A percentile compares a stretch with the other conserved stretches of the same genome.
Evolutionary conservation across 805 yeast species (phyloP).

Genomic region (Zygoascus tannicola): DNA sequence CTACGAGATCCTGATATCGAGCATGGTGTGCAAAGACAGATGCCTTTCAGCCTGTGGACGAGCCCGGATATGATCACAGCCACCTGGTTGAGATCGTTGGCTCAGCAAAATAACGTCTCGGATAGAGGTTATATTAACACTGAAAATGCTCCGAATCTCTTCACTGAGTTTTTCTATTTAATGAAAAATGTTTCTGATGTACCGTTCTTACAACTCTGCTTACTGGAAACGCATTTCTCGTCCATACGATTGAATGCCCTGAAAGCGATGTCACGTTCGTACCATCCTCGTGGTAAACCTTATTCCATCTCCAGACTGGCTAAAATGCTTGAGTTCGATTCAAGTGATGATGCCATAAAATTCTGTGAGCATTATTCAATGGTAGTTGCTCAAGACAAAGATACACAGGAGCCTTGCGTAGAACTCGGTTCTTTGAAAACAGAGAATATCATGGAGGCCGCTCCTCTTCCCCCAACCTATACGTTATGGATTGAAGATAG

Average conservation of each 20-base stretch:
- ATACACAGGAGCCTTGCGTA: conserved; percentile 29
- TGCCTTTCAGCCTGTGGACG: conserved; percentile 50
- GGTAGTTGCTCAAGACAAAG: conserved; percentile 26
- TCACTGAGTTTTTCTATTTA: conserved; percentile 53
- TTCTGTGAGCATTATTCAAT: conserved; percentile 62
- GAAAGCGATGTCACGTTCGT: conserved; percentile 52
- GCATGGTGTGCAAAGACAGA: conserved; percentile 49
- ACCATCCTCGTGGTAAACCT: conserved; percentile 64
- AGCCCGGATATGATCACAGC: conserved; percentile 61
- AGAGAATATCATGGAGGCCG: background rate
- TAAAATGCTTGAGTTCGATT: conserved; percentile 57
- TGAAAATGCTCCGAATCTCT: conserved; percentile 54
- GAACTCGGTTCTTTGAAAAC: conserved; percentile 29
- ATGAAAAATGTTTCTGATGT: conserved; percentile 40
- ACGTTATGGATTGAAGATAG: background rate
- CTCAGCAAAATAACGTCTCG: conserved; percentile 47
- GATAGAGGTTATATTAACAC: conserved; percentile 37
- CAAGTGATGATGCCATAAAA: conserved; percentile 39
- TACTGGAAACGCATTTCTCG: conserved; percentile 71
- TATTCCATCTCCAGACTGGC: conserved; percentile 42
- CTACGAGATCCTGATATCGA: conserved; percentile 79
- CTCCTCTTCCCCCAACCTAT: background rate
- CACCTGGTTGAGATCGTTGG: conserved; percentile 53
- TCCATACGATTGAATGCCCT: conserved; percentile 70
- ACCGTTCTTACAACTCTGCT: conserved; percentile 31